Base-by-base conservation (phyloP, 345 rosid species). In the Streptanthus diversifolius region DNA sequence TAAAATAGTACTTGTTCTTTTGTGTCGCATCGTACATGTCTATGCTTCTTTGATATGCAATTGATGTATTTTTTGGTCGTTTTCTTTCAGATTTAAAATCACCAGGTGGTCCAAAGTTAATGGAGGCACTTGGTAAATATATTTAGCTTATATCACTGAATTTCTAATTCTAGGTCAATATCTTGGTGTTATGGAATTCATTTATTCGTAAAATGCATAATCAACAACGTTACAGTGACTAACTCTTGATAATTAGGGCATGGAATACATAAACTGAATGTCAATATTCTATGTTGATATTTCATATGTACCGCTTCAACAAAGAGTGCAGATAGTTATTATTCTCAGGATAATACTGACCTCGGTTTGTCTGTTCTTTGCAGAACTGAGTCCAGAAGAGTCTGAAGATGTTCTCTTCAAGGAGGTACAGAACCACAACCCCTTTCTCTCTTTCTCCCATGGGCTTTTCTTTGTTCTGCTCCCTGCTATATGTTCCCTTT, bases 381-480 rank as follows among this genome's bases (percentile, higher is more conserved):
- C 87, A 95, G 99, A 95, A 80, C 64, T 95, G 78, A 91, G 95
- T 77, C 84, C 88, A 24, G 99, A 95, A 87, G 96, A 95, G 80
- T 91, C 96, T 8, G 99, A 95, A 79, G 99, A 95, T 74, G 96
- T 95, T 78, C 93, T 95, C 54, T 95, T 95, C 74, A 95, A 95
- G 85, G 99, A 95, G 99, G 98, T 90, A 12, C 21, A 74, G 5
- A 51, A 72, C 19, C 33, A 14, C 12, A 48, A 53, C 3, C 35
- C 15, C 49, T 57, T 51, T 77, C 65, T 72, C 10, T 7, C 24
- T 44, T 65, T 55, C 51, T 65, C 35, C 51, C 47, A 49, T 29
- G 36, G 52, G 56, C 1, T 44, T 69, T 22, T 75, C 58, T n/a
- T 59, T 29, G 35, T 44, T 51, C 70, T 68, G 63, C 15, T 44